These are phyloP conservation scores for Chlamydomonas asymmetrica DNA, from an alignment of 139 green algal genomes.

Conservation along the genomic window DNA sequence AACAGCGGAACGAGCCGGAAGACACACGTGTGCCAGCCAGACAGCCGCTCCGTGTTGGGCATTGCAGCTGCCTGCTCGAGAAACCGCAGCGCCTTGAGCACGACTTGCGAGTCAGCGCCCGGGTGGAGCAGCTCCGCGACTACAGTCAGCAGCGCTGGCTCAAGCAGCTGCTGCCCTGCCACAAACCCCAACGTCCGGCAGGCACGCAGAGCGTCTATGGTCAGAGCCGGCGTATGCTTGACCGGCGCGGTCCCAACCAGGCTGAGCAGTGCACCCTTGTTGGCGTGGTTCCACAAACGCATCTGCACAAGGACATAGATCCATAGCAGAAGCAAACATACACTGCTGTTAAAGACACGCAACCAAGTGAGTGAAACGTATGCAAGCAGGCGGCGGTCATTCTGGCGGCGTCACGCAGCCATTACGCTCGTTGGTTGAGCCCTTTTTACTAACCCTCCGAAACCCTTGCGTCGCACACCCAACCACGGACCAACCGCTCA, in stretches of 20 bases:
- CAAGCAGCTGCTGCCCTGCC: constrained; percentile 11
- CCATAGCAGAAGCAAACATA: too few species aligned
- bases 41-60: neutral
- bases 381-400: too few species aligned
- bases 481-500: constrained; percentile 1
- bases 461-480: too few species aligned
- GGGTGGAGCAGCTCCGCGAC: constrained; percentile 21
- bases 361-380: too few species aligned
- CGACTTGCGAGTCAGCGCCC: neutral
- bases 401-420: too few species aligned
- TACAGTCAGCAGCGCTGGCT: constrained; percentile 24
- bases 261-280: constrained; percentile 23
- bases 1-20: constrained; percentile 30
- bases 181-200: constrained; percentile 27
- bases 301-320: too few species aligned
- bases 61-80: constrained; percentile 2
- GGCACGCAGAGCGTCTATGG: constrained; percentile 17
- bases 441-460: too few species aligned
- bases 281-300: constrained; percentile 26
- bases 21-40: constrained; percentile 24
- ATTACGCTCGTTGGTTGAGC: too few species aligned
- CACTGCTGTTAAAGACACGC: too few species aligned
- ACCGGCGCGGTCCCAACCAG: too few species aligned
- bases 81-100: constrained; percentile 25
- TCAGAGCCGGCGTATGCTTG: too few species aligned